Evolutionary conservation across 2,329 filamentous ascomycete genomes (phyloP).

Genomic region (Cytospora piceae): DNA sequence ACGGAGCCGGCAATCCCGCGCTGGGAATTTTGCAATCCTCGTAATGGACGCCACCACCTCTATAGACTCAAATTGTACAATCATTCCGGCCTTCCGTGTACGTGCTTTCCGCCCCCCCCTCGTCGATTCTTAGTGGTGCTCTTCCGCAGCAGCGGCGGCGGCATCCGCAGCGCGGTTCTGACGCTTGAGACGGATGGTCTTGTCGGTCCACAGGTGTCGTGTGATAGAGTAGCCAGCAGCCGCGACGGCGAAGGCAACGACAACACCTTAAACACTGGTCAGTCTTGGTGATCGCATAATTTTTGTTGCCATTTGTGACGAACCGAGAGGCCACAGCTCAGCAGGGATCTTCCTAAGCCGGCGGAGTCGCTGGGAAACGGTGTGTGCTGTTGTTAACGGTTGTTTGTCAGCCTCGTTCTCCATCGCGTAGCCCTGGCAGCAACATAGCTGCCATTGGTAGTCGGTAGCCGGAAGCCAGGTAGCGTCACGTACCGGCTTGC

Average conservation of each 20-base stretch:
- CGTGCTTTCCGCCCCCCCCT: constrained; percentile 28
- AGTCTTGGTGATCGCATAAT: constrained; percentile 29
- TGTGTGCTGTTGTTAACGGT: constrained; percentile 71
- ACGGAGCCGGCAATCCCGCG: constrained; percentile 16
- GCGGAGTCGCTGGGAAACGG: constrained; percentile 92
- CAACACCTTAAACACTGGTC: constrained; percentile 64
- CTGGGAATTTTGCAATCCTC: constrained; percentile 16
- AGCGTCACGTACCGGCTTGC: constrained; percentile 62
- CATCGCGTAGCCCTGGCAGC: neutral
- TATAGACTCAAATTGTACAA: constrained; percentile 30
- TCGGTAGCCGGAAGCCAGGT: constrained; percentile 21
- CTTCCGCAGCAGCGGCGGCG: constrained; percentile 38
- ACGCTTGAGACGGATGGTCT: constrained; percentile 85
- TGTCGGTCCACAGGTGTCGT: constrained; percentile 86
- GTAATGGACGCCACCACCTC: constrained; percentile 20
- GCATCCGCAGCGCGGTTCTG: constrained; percentile 58
- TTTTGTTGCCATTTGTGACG: constrained; percentile 41
- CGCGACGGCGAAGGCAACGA: constrained; percentile 81
- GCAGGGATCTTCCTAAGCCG: constrained; percentile 87
- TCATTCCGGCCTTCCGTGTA: constrained; percentile 11
- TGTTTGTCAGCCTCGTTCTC: constrained; percentile 20
- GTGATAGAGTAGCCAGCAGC: constrained; percentile 81
- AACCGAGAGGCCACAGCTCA: constrained; percentile 94
- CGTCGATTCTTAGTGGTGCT: constrained; percentile 41
- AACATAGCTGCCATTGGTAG: neutral